These are phyloP conservation scores for Orobanche coerulescens DNA, from an alignment of 257 asterid genomes.

Conservation along the genomic window DNA sequence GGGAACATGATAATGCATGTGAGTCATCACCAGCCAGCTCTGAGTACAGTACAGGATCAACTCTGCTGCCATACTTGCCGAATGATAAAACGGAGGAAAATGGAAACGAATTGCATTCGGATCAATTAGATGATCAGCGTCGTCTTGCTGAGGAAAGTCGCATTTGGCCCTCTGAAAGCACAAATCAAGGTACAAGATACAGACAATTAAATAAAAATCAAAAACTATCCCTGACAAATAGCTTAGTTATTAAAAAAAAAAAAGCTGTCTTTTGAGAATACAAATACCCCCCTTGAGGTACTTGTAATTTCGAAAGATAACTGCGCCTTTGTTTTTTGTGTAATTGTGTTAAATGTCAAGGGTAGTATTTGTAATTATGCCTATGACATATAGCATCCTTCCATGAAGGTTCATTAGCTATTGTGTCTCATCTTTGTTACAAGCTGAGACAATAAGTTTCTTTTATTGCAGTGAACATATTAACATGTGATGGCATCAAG, in stretches of 20 bases:
- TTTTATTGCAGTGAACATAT: conserved; percentile 30
- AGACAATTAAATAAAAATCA: background rate
- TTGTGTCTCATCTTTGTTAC: background rate
- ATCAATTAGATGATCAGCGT: conserved; percentile 33
- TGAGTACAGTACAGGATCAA: conserved; percentile 77
- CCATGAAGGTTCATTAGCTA: background rate
- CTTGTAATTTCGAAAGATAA: background rate
- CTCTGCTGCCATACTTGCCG: conserved; percentile 35
- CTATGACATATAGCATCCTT: conserved; percentile 15
- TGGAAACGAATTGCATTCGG: conserved; percentile 36
- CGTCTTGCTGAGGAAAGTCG: conserved; percentile 36
- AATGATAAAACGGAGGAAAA: conserved; percentile 41
- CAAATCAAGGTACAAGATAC: conserved; percentile 32
- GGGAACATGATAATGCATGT: conserved; percentile 59
- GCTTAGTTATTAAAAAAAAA: background rate
- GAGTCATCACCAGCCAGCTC: conserved; percentile 74
- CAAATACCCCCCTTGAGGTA: background rate
- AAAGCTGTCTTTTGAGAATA: background rate
- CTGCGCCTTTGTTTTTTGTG: background rate
- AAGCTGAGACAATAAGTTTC: conserved; percentile 21
- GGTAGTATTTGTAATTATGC: background rate
- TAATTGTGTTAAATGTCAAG: background rate
- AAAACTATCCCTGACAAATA: background rate
- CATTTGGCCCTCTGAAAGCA: conserved; percentile 30
- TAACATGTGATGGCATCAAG: conserved; percentile 31